Percentiles rank a stretch among this genome's conserved stretches.
Evolutionary conservation across 2,329 filamentous ascomycete species (phyloP).

Genomic region (Cladosporium sp.): DNA sequence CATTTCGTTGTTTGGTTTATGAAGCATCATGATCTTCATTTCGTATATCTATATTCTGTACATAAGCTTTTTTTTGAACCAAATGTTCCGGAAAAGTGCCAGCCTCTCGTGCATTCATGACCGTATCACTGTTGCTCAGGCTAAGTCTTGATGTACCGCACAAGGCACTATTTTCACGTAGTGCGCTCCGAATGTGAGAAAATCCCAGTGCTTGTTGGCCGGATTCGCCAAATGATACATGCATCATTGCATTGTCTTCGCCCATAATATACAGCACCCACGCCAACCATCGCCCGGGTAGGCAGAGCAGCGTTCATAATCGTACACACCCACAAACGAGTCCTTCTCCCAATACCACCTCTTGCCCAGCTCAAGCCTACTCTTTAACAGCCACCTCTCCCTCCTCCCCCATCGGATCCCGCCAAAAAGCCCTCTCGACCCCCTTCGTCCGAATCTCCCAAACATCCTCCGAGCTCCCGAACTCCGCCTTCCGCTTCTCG

Average conservation of each 20-base stretch:
- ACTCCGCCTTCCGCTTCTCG: conserved; percentile 54
- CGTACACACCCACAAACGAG: not conserved
- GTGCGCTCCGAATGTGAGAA: too few relatives aligned
- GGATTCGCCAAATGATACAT: too few relatives aligned
- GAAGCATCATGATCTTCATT: conserved; percentile 1
- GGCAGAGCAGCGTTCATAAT: not conserved
- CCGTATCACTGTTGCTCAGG: too few relatives aligned
- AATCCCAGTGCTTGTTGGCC: too few relatives aligned
- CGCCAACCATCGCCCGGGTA: too few relatives aligned
- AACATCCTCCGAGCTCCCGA: conserved; percentile 79
- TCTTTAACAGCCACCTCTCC: conserved; percentile 20
- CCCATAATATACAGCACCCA: too few relatives aligned
- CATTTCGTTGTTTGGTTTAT: not conserved
- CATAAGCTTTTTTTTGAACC: not conserved
- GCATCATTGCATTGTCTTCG: too few relatives aligned
- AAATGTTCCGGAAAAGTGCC: too few relatives aligned
- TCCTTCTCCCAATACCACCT: too few relatives aligned
- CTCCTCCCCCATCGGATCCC: conserved; percentile 28
- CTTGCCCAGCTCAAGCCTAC: not conserved
- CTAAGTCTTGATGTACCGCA: too few relatives aligned
- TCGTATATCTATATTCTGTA: not conserved
- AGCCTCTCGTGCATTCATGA: too few relatives aligned
- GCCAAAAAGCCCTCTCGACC: conserved; percentile 45
- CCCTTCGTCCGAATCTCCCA: conserved; percentile 69
- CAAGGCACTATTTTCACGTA: too few relatives aligned